Percentiles rank a stretch among this genome's conserved stretches.
phyloP scores from a whole-genome alignment of 495 filamentous ascomycete genomes.

The Friedmanniomyces endolithicus region DNA sequence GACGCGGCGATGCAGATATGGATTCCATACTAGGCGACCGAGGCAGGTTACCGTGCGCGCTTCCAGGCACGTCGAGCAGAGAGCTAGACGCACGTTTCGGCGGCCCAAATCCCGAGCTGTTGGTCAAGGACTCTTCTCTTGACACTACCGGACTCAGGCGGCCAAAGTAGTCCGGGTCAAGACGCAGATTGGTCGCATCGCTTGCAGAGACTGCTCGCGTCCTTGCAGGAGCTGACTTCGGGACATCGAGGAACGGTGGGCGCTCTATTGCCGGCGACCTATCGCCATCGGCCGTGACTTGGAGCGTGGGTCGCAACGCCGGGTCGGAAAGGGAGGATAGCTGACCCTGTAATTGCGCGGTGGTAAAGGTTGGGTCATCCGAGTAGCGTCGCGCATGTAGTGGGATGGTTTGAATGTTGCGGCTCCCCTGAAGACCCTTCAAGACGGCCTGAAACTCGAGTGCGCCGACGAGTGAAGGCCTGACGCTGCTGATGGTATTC shows the following conservation, averaged over 20 bases:
- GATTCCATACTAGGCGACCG: conserved; percentile 7
- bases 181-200: conserved; percentile 32
- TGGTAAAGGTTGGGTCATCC: conserved; percentile 42
- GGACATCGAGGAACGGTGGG: conserved; percentile 22
- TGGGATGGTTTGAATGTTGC: conserved; percentile 55
- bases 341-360: conserved; percentile 38
- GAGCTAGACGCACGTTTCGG: neutral
- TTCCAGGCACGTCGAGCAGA: conserved; percentile 2
- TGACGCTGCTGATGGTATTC: conserved; percentile 68
- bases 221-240: conserved; percentile 24
- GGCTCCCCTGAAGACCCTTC: conserved; percentile 63
- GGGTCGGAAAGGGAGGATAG: conserved; percentile 41
- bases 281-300: conserved; percentile 18
- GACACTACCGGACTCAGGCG: neutral
- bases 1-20: neutral
- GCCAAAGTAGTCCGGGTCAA: conserved; percentile 17
- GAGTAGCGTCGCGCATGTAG: conserved; percentile 62
- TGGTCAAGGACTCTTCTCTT: neutral
- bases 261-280: conserved; percentile 8
- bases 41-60: neutral
- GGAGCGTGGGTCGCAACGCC: conserved; percentile 22
- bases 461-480: conserved; percentile 84
- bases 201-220: conserved; percentile 56
- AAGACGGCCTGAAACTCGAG: conserved; percentile 88
- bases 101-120: neutral